These are phyloP conservation scores for Malus hybrid DNA, from an alignment of 331 rosid genomes.

Conservation along the genomic window DNA sequence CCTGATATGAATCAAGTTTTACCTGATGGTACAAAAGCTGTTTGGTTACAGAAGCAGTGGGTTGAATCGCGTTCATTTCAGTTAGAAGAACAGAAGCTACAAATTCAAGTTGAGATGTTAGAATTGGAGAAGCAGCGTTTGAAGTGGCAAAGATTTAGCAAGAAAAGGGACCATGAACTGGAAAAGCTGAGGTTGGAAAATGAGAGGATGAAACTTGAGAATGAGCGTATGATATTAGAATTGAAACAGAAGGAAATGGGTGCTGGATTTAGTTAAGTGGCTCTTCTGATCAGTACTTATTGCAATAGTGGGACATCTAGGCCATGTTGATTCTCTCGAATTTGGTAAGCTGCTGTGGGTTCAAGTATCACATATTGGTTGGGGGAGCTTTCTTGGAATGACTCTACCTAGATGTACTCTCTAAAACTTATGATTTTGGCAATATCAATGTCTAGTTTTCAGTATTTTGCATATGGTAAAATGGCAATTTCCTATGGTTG, in stretches of 20 bases:
- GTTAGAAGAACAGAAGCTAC: conserved; percentile 79
- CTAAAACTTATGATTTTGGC: conserved; percentile 21
- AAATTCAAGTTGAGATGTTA: conserved; percentile 63
- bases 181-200: conserved; percentile 75
- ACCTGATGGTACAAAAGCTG: conserved; percentile 44
- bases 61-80: conserved; percentile 56
- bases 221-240: conserved; percentile 59
- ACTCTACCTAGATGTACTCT: conserved; percentile 12
- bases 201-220: conserved; percentile 80
- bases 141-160: conserved; percentile 73
- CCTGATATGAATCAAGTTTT: conserved; percentile 41
- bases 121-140: conserved; percentile 69
- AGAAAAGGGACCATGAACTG: conserved; percentile 72
- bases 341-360: conserved; percentile 18
- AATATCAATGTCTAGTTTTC: conserved; percentile 13
- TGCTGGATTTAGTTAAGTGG: conserved; percentile 36
- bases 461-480: conserved; percentile 14
- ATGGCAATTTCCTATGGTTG: conserved; percentile 7
- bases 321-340: neutral
- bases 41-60: conserved; percentile 66
- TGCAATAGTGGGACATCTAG: neutral
- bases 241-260: conserved; percentile 58
- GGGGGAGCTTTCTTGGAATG: conserved; percentile 21
- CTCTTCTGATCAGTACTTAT: conserved; percentile 9
- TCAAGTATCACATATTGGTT: conserved; percentile 17